Evolutionary conservation across 2,329 filamentous ascomycete species (phyloP), one percentile per base, ranked within the genome.

Genomic region (Ceratocystis harringtonii): DNA sequence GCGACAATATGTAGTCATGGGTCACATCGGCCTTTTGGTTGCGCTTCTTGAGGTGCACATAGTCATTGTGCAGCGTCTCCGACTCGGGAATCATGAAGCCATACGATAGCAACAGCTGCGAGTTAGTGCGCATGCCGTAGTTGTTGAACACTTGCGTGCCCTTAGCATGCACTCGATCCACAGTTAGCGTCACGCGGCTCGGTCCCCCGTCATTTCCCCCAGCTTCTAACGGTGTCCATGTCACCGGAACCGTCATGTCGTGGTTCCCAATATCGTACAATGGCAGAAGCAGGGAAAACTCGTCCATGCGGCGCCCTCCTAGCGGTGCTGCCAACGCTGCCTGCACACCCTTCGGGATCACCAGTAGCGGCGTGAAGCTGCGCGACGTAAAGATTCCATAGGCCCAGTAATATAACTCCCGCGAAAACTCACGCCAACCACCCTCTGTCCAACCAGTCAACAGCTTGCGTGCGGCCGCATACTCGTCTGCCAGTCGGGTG

Each of bases 201-300:
- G 8, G 55, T 8, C 55, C 28, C 3, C 32, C 12, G 5, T n/a
- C 55, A 12, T 30, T n/a, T 15, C 60, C 15, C 69, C 69, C 2
- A 69, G 68, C 6, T 28, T 28, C 55, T 74, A 71, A 10, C 78
- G 74, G 25, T 79, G 1, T 61, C 50, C 45, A 55, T 28, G 80
- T 76, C 87, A 85, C 80, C 52, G 79, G 75, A 0, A 84, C 80
- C 22, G 80, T 75, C 61, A 85, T 84, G 63, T 82, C 81, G 71
- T 91, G 88, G 71, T 91, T 91, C 10, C 83, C 83, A 32, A 90
- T 78, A 71, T 91, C 88, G 66, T 89, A 81, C 2, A 90, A 76
- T 1, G 88, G 88, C 43, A 90, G 77, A 4, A 91, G 76, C 6
- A 90, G 79, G 1, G 86, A 86, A 67, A 88, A 86, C 70, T 84